A percentile compares a stretch with the other conserved stretches of the same genome.
phyloP scores from a whole-genome alignment of 495 filamentous ascomycete genomes.

The Neurospora terricola region DNA sequence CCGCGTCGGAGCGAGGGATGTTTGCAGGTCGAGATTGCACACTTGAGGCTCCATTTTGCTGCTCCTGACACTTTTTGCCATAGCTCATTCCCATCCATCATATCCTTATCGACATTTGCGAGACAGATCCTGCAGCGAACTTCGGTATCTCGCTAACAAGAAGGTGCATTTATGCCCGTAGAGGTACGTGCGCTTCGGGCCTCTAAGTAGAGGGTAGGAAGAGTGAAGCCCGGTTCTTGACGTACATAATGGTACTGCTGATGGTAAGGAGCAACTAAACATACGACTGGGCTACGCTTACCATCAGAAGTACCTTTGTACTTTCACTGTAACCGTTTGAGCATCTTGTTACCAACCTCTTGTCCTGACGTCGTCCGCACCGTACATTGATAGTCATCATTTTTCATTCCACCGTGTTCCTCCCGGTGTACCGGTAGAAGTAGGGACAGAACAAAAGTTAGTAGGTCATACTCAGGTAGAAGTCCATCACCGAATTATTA shows the following conservation, averaged over 20 bases:
- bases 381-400: not conserved
- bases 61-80: not conserved
- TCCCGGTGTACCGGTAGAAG: not conserved
- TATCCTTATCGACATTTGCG: not conserved
- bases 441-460: not conserved
- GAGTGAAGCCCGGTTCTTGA: not conserved
- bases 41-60: not conserved
- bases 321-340: not conserved
- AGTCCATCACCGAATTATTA: not conserved
- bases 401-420: not conserved
- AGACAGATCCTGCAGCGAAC: not conserved
- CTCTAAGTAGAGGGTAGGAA: not conserved
- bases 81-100: not conserved
- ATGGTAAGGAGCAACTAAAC: not conserved
- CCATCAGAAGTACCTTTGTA: not conserved
- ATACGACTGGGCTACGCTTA: not conserved
- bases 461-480: not conserved
- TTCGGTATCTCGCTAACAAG: not conserved
- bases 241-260: not conserved
- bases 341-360: not conserved
- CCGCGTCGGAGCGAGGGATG: not conserved
- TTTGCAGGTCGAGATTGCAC: not conserved
- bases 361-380: not conserved
- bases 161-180: not conserved
- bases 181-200: not conserved